Base-by-base conservation (phyloP, 257 asterid genomes). In the Penstemon eatonii region DNA sequence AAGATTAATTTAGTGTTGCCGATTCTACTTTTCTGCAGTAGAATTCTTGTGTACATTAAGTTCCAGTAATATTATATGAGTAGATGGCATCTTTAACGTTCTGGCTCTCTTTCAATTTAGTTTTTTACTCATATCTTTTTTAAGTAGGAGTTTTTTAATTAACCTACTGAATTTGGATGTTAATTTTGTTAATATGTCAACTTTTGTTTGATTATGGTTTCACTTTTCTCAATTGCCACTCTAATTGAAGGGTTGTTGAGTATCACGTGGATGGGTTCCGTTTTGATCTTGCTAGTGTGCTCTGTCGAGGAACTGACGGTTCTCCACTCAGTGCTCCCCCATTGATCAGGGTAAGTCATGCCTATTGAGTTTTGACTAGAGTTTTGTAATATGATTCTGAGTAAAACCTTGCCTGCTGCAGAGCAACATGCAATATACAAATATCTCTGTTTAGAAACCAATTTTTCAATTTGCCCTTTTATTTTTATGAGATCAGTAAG, bases 191-290 rank as follows among this genome's bases (percentile, higher is more conserved):
- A 25, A 56, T 25, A 40, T 58, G 46, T 60, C 3, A 40, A 38
- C 42, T 39, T 15, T 42, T 50, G 33, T 57, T 41, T 46, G 13
- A 38, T 36, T 69, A 12, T 13, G 42, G 74, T 75, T 67, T 33
- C 69, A 12, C 40, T 59, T 49, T 71, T 56, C 49, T 67, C 40
- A 38, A 47, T 63, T 73, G 51, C 61, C 43, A 65, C 65, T 46
- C 10, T 66, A 63, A 73, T 46, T 85, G 81, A 80, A 93, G 99
- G 99, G 97, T 90, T 56, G 62, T 66, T 51, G 97, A 90, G 78
- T 93, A 90, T 82, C 99, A 90, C 47, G 90, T 93, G 78, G 99
- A 93, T 77, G 99, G 99, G 54, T 93, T 93, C 79, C 96, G 99
- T 70, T 93, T 93, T 75, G 99, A 93, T 70, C 94, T 93, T 70